Percentiles rank a stretch among this genome's conserved stretches.
Evolutionary conservation across 768 basidiomycete species (phyloP).

Genomic region (Termitomyces titanicus): DNA sequence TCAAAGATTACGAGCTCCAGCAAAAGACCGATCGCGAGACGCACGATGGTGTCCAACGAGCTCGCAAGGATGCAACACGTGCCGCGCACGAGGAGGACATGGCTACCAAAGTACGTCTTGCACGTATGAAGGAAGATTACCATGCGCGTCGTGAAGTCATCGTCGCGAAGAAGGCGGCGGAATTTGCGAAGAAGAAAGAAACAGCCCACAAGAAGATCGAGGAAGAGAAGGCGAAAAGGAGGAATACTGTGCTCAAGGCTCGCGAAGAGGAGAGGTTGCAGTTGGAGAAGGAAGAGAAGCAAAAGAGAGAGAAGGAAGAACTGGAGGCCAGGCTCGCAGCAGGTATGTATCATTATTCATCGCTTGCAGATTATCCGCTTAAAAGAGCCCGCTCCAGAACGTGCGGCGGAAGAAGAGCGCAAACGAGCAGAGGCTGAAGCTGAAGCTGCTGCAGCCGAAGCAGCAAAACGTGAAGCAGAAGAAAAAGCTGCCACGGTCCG

Average conservation of each 20-base stretch:
- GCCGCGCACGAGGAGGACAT: constrained; percentile 63
- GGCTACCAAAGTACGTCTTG: constrained; percentile 70
- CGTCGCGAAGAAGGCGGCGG: constrained; percentile 54
- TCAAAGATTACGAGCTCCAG: constrained; percentile 82
- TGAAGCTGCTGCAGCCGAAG: constrained; percentile 42
- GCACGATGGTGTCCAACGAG: constrained; percentile 58
- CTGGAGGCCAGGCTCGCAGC: constrained; percentile 44
- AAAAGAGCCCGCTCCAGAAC: constrained; percentile 32
- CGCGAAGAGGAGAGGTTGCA: constrained; percentile 53
- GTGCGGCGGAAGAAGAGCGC: constrained; percentile 51
- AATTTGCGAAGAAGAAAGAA: constrained; percentile 58
- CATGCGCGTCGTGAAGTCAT: constrained; percentile 47
- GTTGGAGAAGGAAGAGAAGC: constrained; percentile 36
- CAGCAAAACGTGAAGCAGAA: constrained; percentile 59
- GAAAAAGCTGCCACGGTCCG: constrained; percentile 50
- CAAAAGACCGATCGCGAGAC: constrained; percentile 72
- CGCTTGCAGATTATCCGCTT: not conserved
- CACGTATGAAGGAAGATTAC: constrained; percentile 73
- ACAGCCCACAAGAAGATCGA: constrained; percentile 67
- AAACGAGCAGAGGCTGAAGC: constrained; percentile 47
- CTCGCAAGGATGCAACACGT: constrained; percentile 53
- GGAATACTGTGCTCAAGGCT: constrained; percentile 49
- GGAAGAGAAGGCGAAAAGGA: constrained; percentile 79
- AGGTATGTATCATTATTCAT: constrained; percentile 34
- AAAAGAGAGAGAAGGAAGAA: constrained; percentile 47